These are phyloP conservation scores for Solanum rostratum DNA, from an alignment of 257 asterid species.

Conservation along the genomic window DNA sequence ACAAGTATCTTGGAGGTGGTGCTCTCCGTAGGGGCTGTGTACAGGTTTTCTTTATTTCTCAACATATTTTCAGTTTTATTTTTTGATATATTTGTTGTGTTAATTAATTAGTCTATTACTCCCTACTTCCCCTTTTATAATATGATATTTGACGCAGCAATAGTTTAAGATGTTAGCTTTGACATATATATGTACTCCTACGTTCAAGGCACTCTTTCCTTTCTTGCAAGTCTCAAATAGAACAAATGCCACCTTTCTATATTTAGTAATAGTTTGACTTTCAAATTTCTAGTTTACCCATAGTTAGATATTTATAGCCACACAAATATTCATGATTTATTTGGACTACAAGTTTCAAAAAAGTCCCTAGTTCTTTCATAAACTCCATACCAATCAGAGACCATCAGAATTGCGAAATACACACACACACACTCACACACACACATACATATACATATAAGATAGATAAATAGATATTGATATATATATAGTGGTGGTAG, in stretches of 20 bases:
- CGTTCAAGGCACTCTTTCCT: neutral
- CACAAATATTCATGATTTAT: neutral
- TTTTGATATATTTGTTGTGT: neutral
- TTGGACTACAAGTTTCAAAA: neutral
- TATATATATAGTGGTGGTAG: neutral
- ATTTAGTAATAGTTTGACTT: neutral
- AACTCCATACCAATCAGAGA: neutral
- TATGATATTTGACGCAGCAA: neutral
- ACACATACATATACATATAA: neutral
- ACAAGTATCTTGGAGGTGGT: constrained; percentile 83
- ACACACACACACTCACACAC: too few relatives aligned
- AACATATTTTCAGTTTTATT: neutral
- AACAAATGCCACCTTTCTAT: neutral
- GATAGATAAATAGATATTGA: neutral
- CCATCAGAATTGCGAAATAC: neutral
- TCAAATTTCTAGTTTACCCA: neutral
- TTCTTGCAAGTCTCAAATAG: neutral
- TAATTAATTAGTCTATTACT: neutral
- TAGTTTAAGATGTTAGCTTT: neutral
- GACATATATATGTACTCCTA: neutral
- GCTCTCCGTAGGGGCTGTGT: constrained; percentile 78
- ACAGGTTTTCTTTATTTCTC: constrained; percentile 25
- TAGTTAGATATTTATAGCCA: neutral
- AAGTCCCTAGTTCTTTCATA: neutral
- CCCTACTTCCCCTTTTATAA: neutral